Evolutionary conservation across 2,329 filamentous ascomycete genomes (phyloP), one percentile per base, ranked within the genome.

Genomic region (Conoideocrella luteorostrata): DNA sequence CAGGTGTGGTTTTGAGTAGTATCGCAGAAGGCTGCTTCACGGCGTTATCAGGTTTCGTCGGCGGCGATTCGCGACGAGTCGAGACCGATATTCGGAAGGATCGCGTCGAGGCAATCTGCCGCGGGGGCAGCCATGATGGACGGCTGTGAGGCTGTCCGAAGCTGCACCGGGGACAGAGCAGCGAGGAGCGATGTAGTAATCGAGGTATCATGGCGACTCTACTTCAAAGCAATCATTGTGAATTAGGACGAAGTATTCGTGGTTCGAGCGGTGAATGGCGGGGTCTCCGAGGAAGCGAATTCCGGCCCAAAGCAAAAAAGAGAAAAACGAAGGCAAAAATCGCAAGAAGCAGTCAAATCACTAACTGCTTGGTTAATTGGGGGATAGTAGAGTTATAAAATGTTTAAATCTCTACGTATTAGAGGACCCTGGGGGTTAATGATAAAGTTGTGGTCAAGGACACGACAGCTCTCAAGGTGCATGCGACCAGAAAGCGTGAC

Each of bases 201-300:
- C 63, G 61, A 47, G 62, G 53, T 45, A 66, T 63, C 64, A 67
- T 67, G 35, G 50, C 59, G 13, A 13, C 24, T 20, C 7, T 30
- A 20, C 12, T 23, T 35, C 18, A 26, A 23, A 12, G 38, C n/a
- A 18, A 23, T 32, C 43, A 45, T 45, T 26, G 23, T 36, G 43
- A 22, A 11, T 4, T 29, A 26, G 10, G n/a, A 38, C 35, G 33
- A n/a, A 18, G 5, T n/a, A n/a, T n/a, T n/a, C n/a, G n/a, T n/a
- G n/a, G n/a, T n/a, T n/a, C n/a, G n/a, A n/a, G n/a, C n/a, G n/a
- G n/a, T n/a, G n/a, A n/a, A n/a, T n/a, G n/a, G n/a, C n/a, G n/a
- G n/a, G n/a, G n/a, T n/a, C n/a, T n/a, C n/a, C n/a, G n/a, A n/a
- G n/a, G n/a, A n/a, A n/a, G n/a, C n/a, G n/a, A n/a, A n/a, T n/a